Base-by-base conservation (phyloP, 2,329 filamentous ascomycete species). In the Cyphellophora attinorum region DNA sequence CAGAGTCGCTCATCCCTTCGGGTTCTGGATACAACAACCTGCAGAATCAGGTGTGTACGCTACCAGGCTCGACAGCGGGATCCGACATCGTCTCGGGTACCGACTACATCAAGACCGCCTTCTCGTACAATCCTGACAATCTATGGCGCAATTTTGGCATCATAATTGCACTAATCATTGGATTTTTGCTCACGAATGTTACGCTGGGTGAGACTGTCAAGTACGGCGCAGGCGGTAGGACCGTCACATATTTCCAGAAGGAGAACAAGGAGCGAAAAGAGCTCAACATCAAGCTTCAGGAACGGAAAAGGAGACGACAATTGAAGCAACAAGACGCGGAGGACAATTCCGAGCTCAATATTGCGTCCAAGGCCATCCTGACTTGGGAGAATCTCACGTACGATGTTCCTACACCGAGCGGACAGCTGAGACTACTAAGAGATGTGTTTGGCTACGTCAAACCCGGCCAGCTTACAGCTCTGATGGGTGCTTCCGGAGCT, bases 61-160 rank as follows among this genome's bases (percentile, higher is more conserved):
- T 93, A 3, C 59, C 79, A 1, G 86, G 85, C 2, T 82, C 81
- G 5, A 64, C 61, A 1, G 64, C 79, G 0, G 85, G 85, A 2
- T 79, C 72, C 0, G 57, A 65, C 0, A 56, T 60, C 2, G 75
- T 81, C 2, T 52, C 53, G 19, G 76, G 77, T 3, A 57, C 65
- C 0, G 60, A 62, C 31, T 80, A 79, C 46, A 74, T 78, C 12
- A 28, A 60, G 10, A 55, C 62, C 1, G 64, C 8, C 81, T 65
- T 66, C 45, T 62, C 59, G 0, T 79, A 79, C 46, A 67, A 59
- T 2, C 58, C 70, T 6, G 54, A 61, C 1, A 74, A 80, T 46
- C 51, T 80, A 1, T 81, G 77, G 77, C 63, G 76, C 2, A 86
- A 91, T 57, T 84, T 81, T 55, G 84, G 82, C 1, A 91, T 94